Conservation (phyloP, 768 basidiomycete species). For the Neoboletus subvelutipes region DNA sequence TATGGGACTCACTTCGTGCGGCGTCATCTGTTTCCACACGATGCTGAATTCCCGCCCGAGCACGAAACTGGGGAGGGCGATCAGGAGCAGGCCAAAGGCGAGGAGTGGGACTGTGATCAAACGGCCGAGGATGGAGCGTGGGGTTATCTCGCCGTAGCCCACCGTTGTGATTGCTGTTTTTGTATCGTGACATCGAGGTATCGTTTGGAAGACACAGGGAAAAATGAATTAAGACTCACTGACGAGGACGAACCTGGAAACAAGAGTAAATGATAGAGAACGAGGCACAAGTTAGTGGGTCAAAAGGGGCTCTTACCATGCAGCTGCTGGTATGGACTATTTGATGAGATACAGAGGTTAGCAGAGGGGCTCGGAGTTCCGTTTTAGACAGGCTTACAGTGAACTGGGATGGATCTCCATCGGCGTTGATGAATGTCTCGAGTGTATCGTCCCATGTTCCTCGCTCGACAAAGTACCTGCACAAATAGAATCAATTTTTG, state of each 20-base stretch:
- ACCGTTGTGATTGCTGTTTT: constrained; percentile 78
- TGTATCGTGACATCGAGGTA: neutral
- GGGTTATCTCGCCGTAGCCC: constrained; percentile 91
- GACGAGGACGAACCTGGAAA: constrained; percentile 65
- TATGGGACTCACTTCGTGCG: constrained; percentile 38
- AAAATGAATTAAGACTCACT: constrained; percentile 48
- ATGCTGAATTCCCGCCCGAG: constrained; percentile 88
- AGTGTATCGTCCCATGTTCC: constrained; percentile 86
- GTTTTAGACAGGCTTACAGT: constrained; percentile 44
- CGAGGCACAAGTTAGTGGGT: neutral
- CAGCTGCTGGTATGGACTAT: constrained; percentile 70
- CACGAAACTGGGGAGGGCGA: constrained; percentile 90
- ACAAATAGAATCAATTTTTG: neutral
- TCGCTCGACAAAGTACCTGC: constrained; percentile 84
- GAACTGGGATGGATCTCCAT: constrained; percentile 82
- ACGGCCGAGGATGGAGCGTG: constrained; percentile 83
- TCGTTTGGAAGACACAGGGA: neutral
- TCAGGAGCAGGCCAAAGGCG: constrained; percentile 82
- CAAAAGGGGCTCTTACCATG: constrained; percentile 53
- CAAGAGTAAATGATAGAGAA: neutral
- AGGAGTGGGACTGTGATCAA: constrained; percentile 84
- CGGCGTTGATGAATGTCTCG: constrained; percentile 78
- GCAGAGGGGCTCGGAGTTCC: neutral
- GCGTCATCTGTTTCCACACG: constrained; percentile 83
- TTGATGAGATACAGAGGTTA: neutral